A percentile compares a stretch with the other conserved stretches of the same genome.
These are phyloP conservation scores for Globisporangium yorkense DNA, from an alignment of 352 stramenopile species.

Conservation along the genomic window DNA sequence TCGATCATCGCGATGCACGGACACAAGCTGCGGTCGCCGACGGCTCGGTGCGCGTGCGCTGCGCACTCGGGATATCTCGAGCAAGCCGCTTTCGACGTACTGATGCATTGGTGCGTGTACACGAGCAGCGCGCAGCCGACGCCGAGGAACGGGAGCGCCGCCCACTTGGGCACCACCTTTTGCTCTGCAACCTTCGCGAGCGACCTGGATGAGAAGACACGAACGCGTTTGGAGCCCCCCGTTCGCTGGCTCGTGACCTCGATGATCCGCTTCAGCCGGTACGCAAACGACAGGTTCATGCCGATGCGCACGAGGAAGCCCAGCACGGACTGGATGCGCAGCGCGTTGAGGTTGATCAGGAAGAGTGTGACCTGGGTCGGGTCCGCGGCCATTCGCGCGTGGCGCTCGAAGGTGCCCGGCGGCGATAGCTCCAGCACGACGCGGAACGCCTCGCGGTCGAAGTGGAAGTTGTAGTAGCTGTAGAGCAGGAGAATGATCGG, in stretches of 20 bases:
- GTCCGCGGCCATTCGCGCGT: conserved; percentile 20
- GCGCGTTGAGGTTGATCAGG: conserved; percentile 20
- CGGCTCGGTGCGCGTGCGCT: conserved; percentile 17
- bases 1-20: conserved; percentile 31
- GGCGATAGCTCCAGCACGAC: conserved; percentile 17
- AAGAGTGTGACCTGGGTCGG: conserved; percentile 23
- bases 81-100: conserved; percentile 8
- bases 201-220: neutral
- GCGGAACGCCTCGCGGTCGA: conserved; percentile 18
- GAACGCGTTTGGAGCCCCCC: neutral
- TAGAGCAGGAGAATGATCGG: conserved; percentile 22
- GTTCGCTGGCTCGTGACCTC: conserved; percentile 8
- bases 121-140: conserved; percentile 9
- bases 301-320: conserved; percentile 25
- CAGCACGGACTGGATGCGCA: conserved; percentile 20
- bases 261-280: conserved; percentile 26
- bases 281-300: conserved; percentile 29
- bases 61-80: conserved; percentile 16
- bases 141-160: conserved; percentile 9
- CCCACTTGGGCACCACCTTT: conserved; percentile 4
- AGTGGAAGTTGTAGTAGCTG: conserved; percentile 21
- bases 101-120: conserved; percentile 9
- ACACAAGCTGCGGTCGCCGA: conserved; percentile 6
- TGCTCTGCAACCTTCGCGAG: neutral
- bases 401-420: conserved; percentile 19